Evolutionary conservation across 148 eudicot genomes (phyloP).

Genomic region (Fallopia convolvulus): DNA sequence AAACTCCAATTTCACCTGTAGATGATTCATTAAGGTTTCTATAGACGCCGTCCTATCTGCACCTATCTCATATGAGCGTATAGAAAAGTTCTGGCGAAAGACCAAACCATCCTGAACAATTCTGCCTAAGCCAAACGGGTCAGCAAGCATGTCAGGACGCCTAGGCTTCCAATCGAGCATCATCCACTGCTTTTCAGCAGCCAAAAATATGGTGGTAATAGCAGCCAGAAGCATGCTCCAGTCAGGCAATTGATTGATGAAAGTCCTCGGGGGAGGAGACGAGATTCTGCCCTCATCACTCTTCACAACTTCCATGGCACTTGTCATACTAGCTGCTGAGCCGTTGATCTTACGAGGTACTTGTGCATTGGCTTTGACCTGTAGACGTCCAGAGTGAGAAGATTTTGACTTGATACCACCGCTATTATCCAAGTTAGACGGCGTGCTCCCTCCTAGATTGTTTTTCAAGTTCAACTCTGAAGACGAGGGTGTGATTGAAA

Average conservation of each 20-base stretch:
- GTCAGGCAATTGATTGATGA: slow-evolving; percentile 90
- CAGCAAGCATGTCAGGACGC: slow-evolving; percentile 68
- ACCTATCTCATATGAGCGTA: slow-evolving; percentile 94
- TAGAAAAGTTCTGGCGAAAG: slow-evolving; percentile 88
- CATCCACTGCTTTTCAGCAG: slow-evolving; percentile 99
- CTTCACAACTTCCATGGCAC: slow-evolving; percentile 38
- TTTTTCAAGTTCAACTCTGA: slow-evolving; percentile 47
- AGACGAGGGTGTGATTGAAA: slow-evolving; percentile 42
- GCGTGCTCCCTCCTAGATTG: slow-evolving; percentile 33
- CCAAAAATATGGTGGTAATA: slow-evolving; percentile 86
- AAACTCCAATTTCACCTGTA: slow-evolving; percentile 51
- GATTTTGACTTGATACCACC: slow-evolving; percentile 58
- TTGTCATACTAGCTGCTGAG: slow-evolving; percentile 30
- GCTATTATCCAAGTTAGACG: slow-evolving; percentile 46
- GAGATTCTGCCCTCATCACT: slow-evolving; percentile 30
- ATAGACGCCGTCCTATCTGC: slow-evolving; percentile 94
- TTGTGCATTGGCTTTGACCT: slow-evolving; percentile 77
- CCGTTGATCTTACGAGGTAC: slow-evolving; percentile 89
- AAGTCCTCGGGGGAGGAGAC: slow-evolving; percentile 73
- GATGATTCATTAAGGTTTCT: slow-evolving; percentile 97
- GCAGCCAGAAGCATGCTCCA: slow-evolving; percentile 99
- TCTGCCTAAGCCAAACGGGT: slow-evolving; percentile 81
- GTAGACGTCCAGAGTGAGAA: slow-evolving; percentile 33
- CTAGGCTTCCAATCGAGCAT: slow-evolving; percentile 97
- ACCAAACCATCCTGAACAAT: slow-evolving; percentile 80